These are phyloP conservation scores for Grigorovia yakushimaensis DNA, from an alignment of 805 yeast species.

Conservation along the genomic window DNA sequence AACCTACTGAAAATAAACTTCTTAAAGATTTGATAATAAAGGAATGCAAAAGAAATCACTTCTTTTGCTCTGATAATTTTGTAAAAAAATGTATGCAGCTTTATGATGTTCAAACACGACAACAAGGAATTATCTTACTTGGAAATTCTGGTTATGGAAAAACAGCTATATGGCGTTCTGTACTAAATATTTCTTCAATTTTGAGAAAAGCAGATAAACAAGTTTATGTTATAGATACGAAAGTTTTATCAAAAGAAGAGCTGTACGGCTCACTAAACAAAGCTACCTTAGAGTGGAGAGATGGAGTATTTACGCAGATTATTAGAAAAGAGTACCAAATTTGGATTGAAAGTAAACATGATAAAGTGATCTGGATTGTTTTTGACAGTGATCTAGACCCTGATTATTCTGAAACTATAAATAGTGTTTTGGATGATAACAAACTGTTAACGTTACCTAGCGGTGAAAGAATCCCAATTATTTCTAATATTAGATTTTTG, in stretches of 20 bases:
- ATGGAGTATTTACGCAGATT: conserved; percentile 43
- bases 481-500: conserved; percentile 50
- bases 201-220: conserved; percentile 26
- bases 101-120: conserved; percentile 46
- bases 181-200: conserved; percentile 35
- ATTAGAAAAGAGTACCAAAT: neutral
- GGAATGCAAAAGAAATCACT: conserved; percentile 29
- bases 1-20: conserved; percentile 4
- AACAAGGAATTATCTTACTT: conserved; percentile 73
- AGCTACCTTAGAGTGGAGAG: conserved; percentile 84
- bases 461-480: conserved; percentile 73
- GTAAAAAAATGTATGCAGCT: conserved; percentile 50
- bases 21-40: conserved; percentile 16
- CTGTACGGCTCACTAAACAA: conserved; percentile 65
- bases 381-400: conserved; percentile 95
- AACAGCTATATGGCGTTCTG: conserved; percentile 40
- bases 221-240: conserved; percentile 55
- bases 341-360: conserved; percentile 22
- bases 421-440: conserved; percentile 87
- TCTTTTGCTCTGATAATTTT: conserved; percentile 34
- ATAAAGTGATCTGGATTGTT: conserved; percentile 62
- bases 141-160: conserved; percentile 77
- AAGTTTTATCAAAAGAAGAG: conserved; percentile 54
- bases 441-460: conserved; percentile 71
- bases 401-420: conserved; percentile 82